Evolutionary conservation across 148 eudicot genomes (phyloP), one percentile per base, ranked within the genome.

Genomic region (Simmondsia chinensis): DNA sequence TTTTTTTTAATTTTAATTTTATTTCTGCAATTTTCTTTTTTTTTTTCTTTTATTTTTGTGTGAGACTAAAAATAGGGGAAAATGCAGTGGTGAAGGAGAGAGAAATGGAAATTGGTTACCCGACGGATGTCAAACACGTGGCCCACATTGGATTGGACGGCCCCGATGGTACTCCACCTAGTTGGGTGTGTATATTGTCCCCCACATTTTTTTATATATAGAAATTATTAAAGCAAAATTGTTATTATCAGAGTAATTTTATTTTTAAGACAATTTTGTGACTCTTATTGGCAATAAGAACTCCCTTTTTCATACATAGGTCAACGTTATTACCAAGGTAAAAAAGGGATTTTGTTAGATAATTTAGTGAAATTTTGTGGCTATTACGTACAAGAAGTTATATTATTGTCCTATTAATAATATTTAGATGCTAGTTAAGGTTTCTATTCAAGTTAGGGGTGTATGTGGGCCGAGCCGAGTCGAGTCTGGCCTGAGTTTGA

Each of bases 91-190:
- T 74, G 13, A 83, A 76, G 70, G 83, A 79, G 21, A 60, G 72
- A 9, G 95, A 85, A 61, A 56, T 85, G 34, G 91, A 85, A 61
- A 85, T 85, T 43, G 95, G 95, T 60, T 51, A 32, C 8, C 95
- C 95, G 17, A 85, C 95, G 8, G 86, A 81, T 75, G 91, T 81
- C 31, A 85, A 85, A 56, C 95, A 85, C 52, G 82, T 85, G 39
- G 80, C 91, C 15, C 95, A 85, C 32, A 85, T 85, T 16, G 95
- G 95, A 2, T 75, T 73, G 80, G 86, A 81, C 60, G 87, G 86
- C 26, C 64, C 73, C 4, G 65, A 78, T 60, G 78, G 86, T 13
- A 68, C 50, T 28, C 69, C 85, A 46, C 95, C 95, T 14, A 57
- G 65, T 44, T 84, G 95, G 95, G 95, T 84, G 68, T 24, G 72